Base-by-base conservation (phyloP, 345 rosid genomes). In the Gossypium longicalyx region DNA sequence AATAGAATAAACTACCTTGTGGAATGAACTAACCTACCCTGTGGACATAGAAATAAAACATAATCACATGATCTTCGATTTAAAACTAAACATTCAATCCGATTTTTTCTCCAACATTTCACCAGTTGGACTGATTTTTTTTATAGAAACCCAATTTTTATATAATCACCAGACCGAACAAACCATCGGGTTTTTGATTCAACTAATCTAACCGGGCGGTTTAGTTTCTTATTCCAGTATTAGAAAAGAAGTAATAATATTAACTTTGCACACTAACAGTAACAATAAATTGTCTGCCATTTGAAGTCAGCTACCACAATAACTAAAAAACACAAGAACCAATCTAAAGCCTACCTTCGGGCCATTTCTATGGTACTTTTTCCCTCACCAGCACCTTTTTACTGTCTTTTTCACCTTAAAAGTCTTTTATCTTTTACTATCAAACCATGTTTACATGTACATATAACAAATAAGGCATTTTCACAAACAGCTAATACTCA, bases 381-480 rank as follows among this genome's bases (percentile, higher is more conserved):
- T 77, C 51, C 76, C 80, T 83, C 57, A 74, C 78, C 74, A 80
- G 71, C 78, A 68, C 34, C 78, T 77, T 58, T 78, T 78, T 34
- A 5, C 75, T 72, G 80, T 76, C 59, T 72, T 75, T 80, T 81
- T 76, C 81, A 61, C 70, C 78, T 77, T 56, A 52, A 10, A 19
- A 54, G 72, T 80, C 85, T 34, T 34, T 81, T 20, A 74, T 77
- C 80, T 83, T 67, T 83, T 77, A 83, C 82, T 74, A 83, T 79
- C 77, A 79, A 79, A 80, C 90, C 90, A 87, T 85, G 76, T 80
- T 23, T 83, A 82, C 90, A 87, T 85, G 77, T 82, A 83, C 88
- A 87, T 72, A 59, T 12, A 77, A 74, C 27, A 80, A 71, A 72
- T 75, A 72, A 23, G 77, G 74, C 52, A 57, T 56, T 74, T 72